Evolutionary conservation across 1,284 basidiomycete genomes (phyloP), one percentile per base, ranked within the genome.

Genomic region (Trametes hirsuta): DNA sequence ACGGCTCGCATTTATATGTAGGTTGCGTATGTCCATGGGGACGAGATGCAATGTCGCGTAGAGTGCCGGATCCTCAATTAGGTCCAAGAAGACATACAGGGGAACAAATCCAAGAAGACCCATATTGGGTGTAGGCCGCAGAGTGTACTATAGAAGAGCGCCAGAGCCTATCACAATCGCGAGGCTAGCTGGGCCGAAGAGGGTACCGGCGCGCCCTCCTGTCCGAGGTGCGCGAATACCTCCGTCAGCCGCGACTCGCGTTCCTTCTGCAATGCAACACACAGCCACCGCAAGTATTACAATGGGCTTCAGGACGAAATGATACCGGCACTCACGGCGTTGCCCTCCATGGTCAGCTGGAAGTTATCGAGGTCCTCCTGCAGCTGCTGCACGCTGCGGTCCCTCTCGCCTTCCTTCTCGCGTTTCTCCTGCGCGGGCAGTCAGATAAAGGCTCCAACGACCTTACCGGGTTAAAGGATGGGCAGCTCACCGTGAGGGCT

Each of bases 171-270:
- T 47, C 24, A 47, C 18, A 59, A 30, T 14, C 46, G 42, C 14
- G 46, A 45, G 25, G 51, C 47, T 15, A 58, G 36, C 44, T 55
- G 40, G 15, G 44, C 47, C 39, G 47, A 47, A 3, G 46, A 14
- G 4, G 60, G 52, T n/a, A 46, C 42, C 6, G 49, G 30, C 8
- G 10, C 52, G 15, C 14, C 47, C 6, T 24, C 42, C 22, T 46
- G 34, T 15, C 46, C 52, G 30, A 47, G 53, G 30, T 55, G 55
- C 21, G 52, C 58, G 2, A 55, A 54, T 24, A 59, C 49, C 6
- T 61, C 57, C 1, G 65, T 47, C 24, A 66, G 40, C 39, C 62
- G 58, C 48, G 44, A 46, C 9, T 53, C 57, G 42, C 65, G 62
- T 22, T 66, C 65, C 47, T 36, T 49, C 65, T 66, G 35, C 21